Base-by-base conservation (phyloP, 805 yeast genomes). In the Pichia membranifaciens region DNA sequence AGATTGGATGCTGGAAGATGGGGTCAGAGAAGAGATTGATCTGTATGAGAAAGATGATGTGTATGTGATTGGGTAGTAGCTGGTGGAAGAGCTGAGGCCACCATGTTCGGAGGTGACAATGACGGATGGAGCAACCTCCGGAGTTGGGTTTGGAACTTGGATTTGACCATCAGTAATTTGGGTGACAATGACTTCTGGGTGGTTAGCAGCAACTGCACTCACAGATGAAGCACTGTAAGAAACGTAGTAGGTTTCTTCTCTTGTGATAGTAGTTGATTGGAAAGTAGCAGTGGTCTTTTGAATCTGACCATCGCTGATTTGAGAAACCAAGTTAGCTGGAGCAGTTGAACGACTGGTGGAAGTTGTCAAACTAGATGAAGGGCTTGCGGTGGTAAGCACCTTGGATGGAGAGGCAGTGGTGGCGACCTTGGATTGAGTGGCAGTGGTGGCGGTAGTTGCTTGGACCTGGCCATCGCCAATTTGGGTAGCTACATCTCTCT, bases 221-320 rank as follows among this genome's bases (percentile, higher is more conserved):
- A 70, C 51, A 31, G 61, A 56, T 39, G 69, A 54, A 49, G 34
- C 34, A 12, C 64, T 39, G 33, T 72, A 56, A 23, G 69, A 58
- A 34, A 68, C 64, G 47, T 73, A 50, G 41, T 75, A 53, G 45
- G 83, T 43, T 31, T 42, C 28, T 12, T 34, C 39, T 22, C 34
- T 38, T 29, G 52, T 51, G 25, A 39, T 67, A 69, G 52, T 53
- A 25, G 29, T 25, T 7, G 29, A 25, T 25, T 25, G 10, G 29
- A 18, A 67, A 38, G 72, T 52, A 21, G 67, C 49, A 40, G 76
- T 61, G 34, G 75, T 58, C 38, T 69, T 70, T 51, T 57, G 60
- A 43, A 67, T 52, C 60, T 73, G 76, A 54, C 78, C 78, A 49
- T 75, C 80, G 50, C 64, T 62, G 51, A 74, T 70, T 61, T 76